Base-by-base conservation (phyloP, 352 stramenopile species). In the Phytopythium kandeliae region DNA sequence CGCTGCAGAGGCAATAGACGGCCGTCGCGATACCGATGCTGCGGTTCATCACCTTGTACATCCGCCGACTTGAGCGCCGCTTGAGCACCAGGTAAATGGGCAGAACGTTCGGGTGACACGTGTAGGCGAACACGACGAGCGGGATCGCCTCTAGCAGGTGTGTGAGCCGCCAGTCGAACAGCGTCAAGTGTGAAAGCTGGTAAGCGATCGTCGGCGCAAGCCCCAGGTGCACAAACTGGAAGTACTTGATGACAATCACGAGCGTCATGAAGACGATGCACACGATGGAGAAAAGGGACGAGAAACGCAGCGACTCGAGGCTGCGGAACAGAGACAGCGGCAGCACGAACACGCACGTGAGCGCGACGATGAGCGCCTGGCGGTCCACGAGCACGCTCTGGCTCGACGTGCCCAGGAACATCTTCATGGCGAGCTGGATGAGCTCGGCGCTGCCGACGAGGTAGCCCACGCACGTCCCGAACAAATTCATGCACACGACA, bases 51-150 rank as follows among this genome's bases (percentile, higher is more conserved):
- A 96, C 80, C 54, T 96, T 96, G 73, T 86, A 89, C 83, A 94
- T 96, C 26, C 85, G 78, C 36, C 58, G 65, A 43, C 72, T 90
- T 13, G 83, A 94, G 3, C 78, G 81, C 34, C 77, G 76, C 62
- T 96, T 92, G 47, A 96, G 85, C 41, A 94, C 79, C 44, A 93
- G 62, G 58, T 93, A 96, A 43, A 96, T 96, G 9, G 85, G 85
- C 17, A 94, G 69, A 28, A 96, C 79, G 58, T 94, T 96, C 16
- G 85, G 85, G 43, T 96, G 85, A 45, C 85, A 96, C 10, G 85
- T 96, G 74, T 79, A 96, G 45, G 74, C 85, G 37, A 94, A 96
- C 28, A 96, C 85, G 31, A 96, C 82, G 22, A 96, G 78, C 6
- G 85, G 85, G 1, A 94, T 66, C 10, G 83, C 72, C 10, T 68